These are phyloP conservation scores for Teunomyces cretensis DNA, from an alignment of 805 yeast species.

Conservation along the genomic window DNA sequence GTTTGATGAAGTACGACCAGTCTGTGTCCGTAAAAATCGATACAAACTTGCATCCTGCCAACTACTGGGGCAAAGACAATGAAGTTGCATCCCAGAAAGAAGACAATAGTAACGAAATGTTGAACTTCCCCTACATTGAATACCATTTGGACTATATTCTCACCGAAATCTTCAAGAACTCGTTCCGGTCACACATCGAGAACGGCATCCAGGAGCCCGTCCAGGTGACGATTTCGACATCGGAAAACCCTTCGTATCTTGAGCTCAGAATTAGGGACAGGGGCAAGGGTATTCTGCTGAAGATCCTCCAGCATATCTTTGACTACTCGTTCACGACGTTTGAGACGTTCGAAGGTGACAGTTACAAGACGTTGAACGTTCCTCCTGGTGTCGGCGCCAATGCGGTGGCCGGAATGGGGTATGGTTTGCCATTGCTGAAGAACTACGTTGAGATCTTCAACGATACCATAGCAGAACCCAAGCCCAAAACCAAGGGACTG, in stretches of 20 bases:
- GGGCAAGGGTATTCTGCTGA: conserved; percentile 85
- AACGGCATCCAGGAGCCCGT: conserved; percentile 43
- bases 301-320: conserved; percentile 64
- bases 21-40: conserved; percentile 61
- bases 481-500: conserved; percentile 33
- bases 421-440: conserved; percentile 83
- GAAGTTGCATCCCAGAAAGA: conserved; percentile 7
- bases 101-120: conserved; percentile 49
- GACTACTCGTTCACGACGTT: conserved; percentile 87
- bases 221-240: conserved; percentile 36
- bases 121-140: conserved; percentile 74
- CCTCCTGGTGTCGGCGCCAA: conserved; percentile 73
- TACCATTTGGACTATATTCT: conserved; percentile 85
- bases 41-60: conserved; percentile 28
- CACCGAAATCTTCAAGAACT: conserved; percentile 83
- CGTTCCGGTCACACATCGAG: conserved; percentile 87
- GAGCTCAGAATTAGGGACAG: conserved; percentile 79
- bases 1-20: conserved; percentile 80
- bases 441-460: conserved; percentile 43
- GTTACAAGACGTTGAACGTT: conserved; percentile 60
- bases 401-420: conserved; percentile 92
- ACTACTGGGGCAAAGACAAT: conserved; percentile 30
- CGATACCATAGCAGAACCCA: conserved; percentile 21
- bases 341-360: conserved; percentile 56
- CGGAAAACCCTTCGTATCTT: conserved; percentile 41